These are phyloP conservation scores for Volvox africanus DNA, from an alignment of 139 green algal species.

Conservation along the genomic window DNA sequence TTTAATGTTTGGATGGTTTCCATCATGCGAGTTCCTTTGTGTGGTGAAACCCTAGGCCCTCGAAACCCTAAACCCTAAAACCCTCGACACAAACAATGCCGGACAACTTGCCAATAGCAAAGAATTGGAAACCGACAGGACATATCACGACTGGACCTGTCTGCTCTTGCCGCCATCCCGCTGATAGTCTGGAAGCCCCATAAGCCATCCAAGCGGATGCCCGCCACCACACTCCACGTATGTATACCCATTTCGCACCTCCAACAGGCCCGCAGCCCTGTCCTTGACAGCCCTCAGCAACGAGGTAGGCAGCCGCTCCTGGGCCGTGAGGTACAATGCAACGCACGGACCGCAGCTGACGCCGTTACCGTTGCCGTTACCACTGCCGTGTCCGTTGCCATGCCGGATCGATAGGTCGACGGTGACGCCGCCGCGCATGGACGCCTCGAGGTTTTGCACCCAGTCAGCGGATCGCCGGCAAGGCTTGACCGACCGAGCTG, in stretches of 20 bases:
- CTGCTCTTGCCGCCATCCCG: too few species aligned
- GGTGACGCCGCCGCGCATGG: constrained; percentile 4
- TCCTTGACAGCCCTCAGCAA: constrained; percentile 12
- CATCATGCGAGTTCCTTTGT: too few species aligned
- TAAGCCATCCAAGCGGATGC: too few species aligned
- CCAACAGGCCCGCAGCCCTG: not conserved
- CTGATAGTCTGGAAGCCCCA: too few species aligned
- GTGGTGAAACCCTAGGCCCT: too few species aligned
- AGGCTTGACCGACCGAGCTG: not conserved
- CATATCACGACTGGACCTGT: too few species aligned
- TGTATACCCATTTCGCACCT: not conserved
- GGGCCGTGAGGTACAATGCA: not conserved
- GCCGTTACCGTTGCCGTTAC: not conserved
- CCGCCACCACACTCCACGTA: not conserved
- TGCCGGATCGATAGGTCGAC: not conserved
- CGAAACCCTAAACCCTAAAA: too few species aligned
- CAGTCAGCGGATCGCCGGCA: not conserved
- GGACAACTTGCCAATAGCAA: too few species aligned
- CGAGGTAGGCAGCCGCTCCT: constrained; percentile 2
- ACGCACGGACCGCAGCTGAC: constrained; percentile 10
- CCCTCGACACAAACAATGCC: too few species aligned
- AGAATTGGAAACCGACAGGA: too few species aligned
- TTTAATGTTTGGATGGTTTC: too few species aligned
- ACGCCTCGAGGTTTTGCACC: constrained; percentile 5
- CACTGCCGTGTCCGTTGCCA: not conserved